Conservation (phyloP, 306 rosid species). For the Acmispon strigosus region DNA sequence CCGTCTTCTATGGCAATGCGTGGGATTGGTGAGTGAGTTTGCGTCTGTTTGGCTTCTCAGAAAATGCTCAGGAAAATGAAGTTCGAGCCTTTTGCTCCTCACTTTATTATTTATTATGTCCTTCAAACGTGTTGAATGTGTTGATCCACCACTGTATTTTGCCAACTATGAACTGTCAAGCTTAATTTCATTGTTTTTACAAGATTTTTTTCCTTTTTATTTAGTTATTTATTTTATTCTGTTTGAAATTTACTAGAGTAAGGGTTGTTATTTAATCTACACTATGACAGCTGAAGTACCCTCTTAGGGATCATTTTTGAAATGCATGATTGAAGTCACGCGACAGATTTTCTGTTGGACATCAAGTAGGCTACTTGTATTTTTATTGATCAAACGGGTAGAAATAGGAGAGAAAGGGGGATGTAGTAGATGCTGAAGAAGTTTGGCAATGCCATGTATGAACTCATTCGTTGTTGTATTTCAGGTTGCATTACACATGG, state of each 20-base stretch:
- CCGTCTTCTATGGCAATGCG: constrained; percentile 58
- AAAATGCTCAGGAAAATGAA: neutral
- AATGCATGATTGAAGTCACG: neutral
- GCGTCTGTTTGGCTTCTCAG: constrained; percentile 3
- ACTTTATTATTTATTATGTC: neutral
- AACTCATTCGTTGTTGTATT: constrained; percentile 7
- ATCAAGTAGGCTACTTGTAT: no score
- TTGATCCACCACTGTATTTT: no score
- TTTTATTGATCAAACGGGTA: neutral
- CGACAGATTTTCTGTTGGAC: no score
- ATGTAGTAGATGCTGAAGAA: neutral
- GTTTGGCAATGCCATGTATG: neutral
- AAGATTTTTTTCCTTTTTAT: neutral
- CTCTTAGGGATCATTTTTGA: neutral
- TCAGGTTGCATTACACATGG: constrained; percentile 90
- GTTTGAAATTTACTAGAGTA: neutral
- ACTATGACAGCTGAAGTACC: neutral
- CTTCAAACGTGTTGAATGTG: neutral
- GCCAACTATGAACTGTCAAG: neutral
- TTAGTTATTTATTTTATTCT: neutral
- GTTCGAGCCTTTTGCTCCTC: neutral
- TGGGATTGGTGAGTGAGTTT: constrained; percentile 45
- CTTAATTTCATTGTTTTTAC: neutral
- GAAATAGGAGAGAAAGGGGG: neutral
- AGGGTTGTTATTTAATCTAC: neutral